These are phyloP conservation scores for Citrus cavaleriei DNA, from an alignment of 345 rosid genomes.

Conservation along the genomic window DNA sequence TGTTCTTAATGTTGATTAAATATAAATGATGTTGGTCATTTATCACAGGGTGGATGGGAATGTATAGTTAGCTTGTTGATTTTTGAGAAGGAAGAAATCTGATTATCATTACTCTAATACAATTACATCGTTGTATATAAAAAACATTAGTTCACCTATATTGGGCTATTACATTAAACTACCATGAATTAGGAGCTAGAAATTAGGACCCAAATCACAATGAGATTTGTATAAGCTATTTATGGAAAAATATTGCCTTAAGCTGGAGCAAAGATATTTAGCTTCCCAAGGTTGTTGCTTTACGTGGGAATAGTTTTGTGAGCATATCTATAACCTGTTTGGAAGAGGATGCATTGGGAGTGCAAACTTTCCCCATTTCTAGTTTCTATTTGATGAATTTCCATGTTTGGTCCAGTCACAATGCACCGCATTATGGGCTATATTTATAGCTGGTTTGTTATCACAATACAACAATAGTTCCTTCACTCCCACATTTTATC, in stretches of 20 bases:
- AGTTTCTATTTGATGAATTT: background rate
- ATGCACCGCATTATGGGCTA: background rate
- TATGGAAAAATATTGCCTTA: background rate
- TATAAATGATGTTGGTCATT: background rate
- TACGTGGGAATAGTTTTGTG: background rate
- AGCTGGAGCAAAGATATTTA: background rate
- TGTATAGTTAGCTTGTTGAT: background rate
- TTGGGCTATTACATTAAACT: background rate
- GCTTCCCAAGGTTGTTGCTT: background rate
- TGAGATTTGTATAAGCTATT: background rate
- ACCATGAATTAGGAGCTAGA: background rate
- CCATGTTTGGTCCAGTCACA: background rate
- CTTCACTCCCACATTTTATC: background rate
- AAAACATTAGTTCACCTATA: background rate
- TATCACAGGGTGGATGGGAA: background rate
- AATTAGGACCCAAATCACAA: background rate
- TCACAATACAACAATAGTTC: background rate
- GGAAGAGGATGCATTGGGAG: background rate
- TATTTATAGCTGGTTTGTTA: background rate
- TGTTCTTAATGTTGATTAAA: background rate
- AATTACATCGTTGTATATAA: background rate
- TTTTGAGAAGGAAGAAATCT: background rate
- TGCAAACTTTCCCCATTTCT: background rate
- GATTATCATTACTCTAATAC: background rate
- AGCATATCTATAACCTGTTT: background rate